phyloP scores from a whole-genome alignment of 371 early-diverging fungal species.

The Synchytrium microbalum region DNA sequence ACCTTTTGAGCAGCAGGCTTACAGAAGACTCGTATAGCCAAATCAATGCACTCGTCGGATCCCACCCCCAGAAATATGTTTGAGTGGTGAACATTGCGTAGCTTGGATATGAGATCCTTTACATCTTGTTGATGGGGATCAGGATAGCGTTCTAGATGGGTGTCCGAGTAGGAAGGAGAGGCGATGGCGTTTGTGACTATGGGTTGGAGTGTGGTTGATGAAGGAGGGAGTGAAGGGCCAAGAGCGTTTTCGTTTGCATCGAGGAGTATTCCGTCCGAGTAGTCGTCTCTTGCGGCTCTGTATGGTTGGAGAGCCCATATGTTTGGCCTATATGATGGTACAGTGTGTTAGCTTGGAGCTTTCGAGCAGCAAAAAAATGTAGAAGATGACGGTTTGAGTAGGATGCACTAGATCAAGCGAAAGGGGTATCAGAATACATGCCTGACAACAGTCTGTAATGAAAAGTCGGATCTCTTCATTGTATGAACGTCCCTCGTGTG shows the following conservation, averaged over 20 bases:
- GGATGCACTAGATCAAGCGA: neutral
- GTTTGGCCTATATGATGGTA: constrained; percentile 4
- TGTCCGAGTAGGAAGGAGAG: constrained; percentile 14
- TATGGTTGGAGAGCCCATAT: constrained; percentile 55
- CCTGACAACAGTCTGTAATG: constrained; percentile 7
- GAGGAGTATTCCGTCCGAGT: constrained; percentile 78
- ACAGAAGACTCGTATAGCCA: constrained; percentile 85
- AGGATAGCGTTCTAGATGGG: constrained; percentile 86
- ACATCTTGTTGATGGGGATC: constrained; percentile 82
- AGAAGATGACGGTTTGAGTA: neutral
- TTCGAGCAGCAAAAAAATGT: too few species aligned
- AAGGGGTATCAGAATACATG: neutral
- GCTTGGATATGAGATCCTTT: constrained; percentile 63
- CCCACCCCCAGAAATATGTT: constrained; percentile 92
- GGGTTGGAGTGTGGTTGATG: constrained; percentile 13
- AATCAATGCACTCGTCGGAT: constrained; percentile 91
- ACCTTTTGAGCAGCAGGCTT: constrained; percentile 84
- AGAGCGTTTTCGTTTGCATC: constrained; percentile 97
- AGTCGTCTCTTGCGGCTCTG: constrained; percentile 96
- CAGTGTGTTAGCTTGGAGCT: too few species aligned
- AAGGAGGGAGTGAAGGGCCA: constrained; percentile 56
- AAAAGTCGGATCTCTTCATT: constrained; percentile 6
- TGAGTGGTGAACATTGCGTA: constrained; percentile 52
- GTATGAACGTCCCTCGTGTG: too few species aligned
- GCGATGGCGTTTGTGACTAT: neutral